Base-by-base conservation (phyloP, 768 basidiomycete species). In the Podaxis carcinomalis region DNA sequence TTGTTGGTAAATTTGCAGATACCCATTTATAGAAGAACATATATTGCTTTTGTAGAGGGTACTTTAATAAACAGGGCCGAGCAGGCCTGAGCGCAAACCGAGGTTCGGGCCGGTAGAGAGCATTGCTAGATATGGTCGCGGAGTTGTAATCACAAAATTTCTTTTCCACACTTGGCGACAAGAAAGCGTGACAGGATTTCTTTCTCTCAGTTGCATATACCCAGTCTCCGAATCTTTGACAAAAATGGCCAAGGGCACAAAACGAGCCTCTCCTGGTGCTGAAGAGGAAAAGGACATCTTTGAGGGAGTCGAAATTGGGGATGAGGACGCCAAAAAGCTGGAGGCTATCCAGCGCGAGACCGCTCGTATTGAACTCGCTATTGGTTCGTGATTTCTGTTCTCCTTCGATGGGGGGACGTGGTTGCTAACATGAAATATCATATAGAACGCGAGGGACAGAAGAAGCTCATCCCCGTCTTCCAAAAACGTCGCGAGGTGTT, bases 251-350 rank as follows among this genome's bases (percentile, higher is more conserved):
- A 81, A 79, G 66, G 80, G 82, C 49, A 85, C 81, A 67, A 91
- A 93, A 79, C 88, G 92, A 74, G 85, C 82, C 46, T 88, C 89
- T 61, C 88, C 90, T n/a, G 91, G 90, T 10, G 83, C 87, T 47
- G 88, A 90, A 51, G 82, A 78, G n/a, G 85, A 85, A 71, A 92
- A 91, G 72, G 81, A 80, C 69, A 84, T 86, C 64, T 78, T 91
- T 32, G 75, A 83, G 62, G 80, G 81, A 51, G 85, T 89, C 53
- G 86, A 89, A 65, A 80, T 93, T 66, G 81, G 79, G 61, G 86
- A 89, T 49, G 89, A 86, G 68, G 85, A 91, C 67, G 88, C 88
- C 59, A 74, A 82, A 72, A 89, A 88, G 70, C 78, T 93, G 64
- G 75, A 83, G 53, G 75, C 74, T 21, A 75, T 87, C 44, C 87